Evolutionary conservation across 108 stramenopile species (phyloP), one percentile per base, ranked within the genome.

Genomic region (Nannochloropsis salina): DNA sequence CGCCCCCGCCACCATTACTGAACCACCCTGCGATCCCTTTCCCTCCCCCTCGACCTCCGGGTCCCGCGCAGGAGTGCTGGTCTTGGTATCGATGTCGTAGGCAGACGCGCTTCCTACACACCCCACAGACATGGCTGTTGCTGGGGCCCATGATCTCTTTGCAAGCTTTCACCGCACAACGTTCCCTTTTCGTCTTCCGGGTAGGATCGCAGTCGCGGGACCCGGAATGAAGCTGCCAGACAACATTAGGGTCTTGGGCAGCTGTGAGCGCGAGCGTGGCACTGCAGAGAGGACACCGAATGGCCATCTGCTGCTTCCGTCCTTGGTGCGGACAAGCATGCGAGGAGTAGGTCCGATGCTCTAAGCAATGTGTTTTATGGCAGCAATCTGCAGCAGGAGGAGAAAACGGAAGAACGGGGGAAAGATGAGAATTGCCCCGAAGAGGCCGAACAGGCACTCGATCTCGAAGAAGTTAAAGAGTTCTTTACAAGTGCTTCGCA

Each of bases 161-260:
- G 61, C 61, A 74, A n/a, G 20, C 61, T n/a, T 74, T 74, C 5
- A 74, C 61, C n/a, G 20, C 61, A n/a, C 61, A 74, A n/a, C 61
- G 61, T 74, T 74, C 61, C n/a, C 61, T 15, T n/a, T 74, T 74
- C 6, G 61, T 3, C n/a, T 74, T 74, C 61, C n/a, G 61, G 20
- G 61, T n/a, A 74, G 61, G 61, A 2, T 74, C n/a, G 61, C 61
- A 74, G 15, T 74, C 61, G n/a, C 20, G 2, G n/a, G 61, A 74
- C 20, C 61, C n/a, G 20, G 61, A 74, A 74, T 74, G 61, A n/a
- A 74, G 61, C 61, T 74, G 61, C 61, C 61, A 74, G 61, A 74
- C 6, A n/a, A 74, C 20, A 8, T 74, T 74, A 8, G 61, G 61
- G 61, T 74, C 61, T 74, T 74, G 61, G 4, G 61, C 61, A 6